Evolutionary conservation across 371 early-diverging fungal species (phyloP).

Genomic region (Lichtheimia ornata): DNA sequence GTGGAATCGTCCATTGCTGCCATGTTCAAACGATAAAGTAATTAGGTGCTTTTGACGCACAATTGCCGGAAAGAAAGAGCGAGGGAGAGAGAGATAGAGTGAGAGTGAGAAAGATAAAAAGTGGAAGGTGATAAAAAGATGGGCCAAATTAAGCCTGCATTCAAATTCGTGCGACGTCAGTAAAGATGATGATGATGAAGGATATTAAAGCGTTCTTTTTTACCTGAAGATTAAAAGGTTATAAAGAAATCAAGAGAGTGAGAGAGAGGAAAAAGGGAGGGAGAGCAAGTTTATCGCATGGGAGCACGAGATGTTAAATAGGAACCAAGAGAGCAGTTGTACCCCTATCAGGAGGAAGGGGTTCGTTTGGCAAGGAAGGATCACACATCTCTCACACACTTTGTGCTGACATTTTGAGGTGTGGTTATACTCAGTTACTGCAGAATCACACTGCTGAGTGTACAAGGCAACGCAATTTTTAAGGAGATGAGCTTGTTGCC

Average conservation of each 20-base stretch:
- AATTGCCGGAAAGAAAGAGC: neutral
- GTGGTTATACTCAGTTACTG: too few species aligned
- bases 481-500: too few species aligned
- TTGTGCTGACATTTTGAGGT: too few species aligned
- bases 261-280: neutral
- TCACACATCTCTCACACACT: too few species aligned
- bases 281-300: neutral
- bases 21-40: neutral
- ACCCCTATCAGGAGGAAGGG: too few species aligned
- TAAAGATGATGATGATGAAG: neutral
- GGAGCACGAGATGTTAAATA: too few species aligned
- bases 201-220: neutral
- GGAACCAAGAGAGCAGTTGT: too few species aligned
- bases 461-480: too few species aligned
- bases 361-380: too few species aligned
- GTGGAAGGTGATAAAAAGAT: neutral
- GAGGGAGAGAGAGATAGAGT: neutral
- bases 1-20: too few species aligned
- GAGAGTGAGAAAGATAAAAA: constrained; percentile 3
- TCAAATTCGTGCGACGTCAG: neutral
- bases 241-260: neutral
- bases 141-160: neutral
- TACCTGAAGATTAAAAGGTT: neutral
- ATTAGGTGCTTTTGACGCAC: neutral
- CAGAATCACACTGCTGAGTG: too few species aligned